Base-by-base conservation (phyloP, 2,329 filamentous ascomycete genomes). In the Chalaropsis ovoidea region DNA sequence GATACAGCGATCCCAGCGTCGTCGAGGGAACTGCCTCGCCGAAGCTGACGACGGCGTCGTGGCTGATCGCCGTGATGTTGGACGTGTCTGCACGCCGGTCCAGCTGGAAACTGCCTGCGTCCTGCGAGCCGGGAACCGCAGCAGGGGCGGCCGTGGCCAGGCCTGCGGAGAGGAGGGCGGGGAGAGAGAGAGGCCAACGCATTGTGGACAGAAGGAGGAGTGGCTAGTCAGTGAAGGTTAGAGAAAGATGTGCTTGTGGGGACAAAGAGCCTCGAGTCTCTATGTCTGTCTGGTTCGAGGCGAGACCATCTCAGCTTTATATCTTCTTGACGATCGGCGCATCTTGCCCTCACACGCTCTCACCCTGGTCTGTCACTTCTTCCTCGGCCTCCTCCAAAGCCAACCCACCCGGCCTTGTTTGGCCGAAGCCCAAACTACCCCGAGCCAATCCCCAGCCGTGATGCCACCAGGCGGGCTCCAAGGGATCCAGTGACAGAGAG, bases 11-110 rank as follows among this genome's bases (percentile, higher is more conserved):
- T 27, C 74, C 73, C 41, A 69, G 67, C 5, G 69, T 70, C 43
- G 68, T 71, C 7, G 70, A 67, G 5, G 74, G 74, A 24, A 74
- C 72, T 10, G 72, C 69, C 68, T 75, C 68, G 3, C 69, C 42
- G 54, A 75, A 75, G 1, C 74, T 71, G 45, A 73, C 70, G 8
- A 75, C 72, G 11, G 70, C 72, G 63, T 73, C 69, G 54, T 75
- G 72, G 62, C 19, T 56, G 65, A 75, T 73, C 35, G 39, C 56
- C 7, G 65, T 67, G 56, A 67, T 67, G 19, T 67, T 67, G 62
- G 62, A 65, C 22, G 65, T 67, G 39, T 67, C 65, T 19, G 43
- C 65, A 17, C 65, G 65, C 45, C 56, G 61, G 45, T 45, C 62
- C 13, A 67, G 65, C 31, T 45, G 61, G 13, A 62, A n/a, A 27